Conservation (phyloP, 768 basidiomycete species). For the Mycena olivaceomarginata region DNA sequence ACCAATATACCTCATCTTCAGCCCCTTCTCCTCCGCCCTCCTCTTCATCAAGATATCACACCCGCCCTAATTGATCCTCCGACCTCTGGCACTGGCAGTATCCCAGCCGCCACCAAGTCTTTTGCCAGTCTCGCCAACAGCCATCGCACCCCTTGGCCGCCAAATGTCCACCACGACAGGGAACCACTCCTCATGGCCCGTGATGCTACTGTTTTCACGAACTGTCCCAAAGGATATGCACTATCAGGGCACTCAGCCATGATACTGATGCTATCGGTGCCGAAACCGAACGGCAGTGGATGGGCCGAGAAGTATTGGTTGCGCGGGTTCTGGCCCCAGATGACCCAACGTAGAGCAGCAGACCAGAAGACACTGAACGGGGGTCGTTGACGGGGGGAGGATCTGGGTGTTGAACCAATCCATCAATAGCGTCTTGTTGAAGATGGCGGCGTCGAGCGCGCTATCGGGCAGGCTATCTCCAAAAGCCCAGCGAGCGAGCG, state of each 20-base stretch:
- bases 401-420: conserved; percentile 33
- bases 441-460: conserved; percentile 23
- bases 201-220: conserved; percentile 30
- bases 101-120: conserved; percentile 28
- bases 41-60: conserved; percentile 36
- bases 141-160: conserved; percentile 32
- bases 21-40: conserved; percentile 31
- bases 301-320: conserved; percentile 25
- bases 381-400: conserved; percentile 28
- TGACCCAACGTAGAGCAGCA: conserved; percentile 25
- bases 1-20: conserved; percentile 27
- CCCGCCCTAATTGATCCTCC: conserved; percentile 28
- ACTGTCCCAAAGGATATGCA: conserved; percentile 27
- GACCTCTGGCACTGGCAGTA: conserved; percentile 29
- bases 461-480: conserved; percentile 25
- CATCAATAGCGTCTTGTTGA: conserved; percentile 29
- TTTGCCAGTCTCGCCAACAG: conserved; percentile 32
- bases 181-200: conserved; percentile 31
- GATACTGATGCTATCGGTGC: conserved; percentile 18
- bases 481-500: conserved; percentile 29
- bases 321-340: conserved; percentile 23
- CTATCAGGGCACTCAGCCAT: conserved; percentile 33
- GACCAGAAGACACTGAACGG: conserved; percentile 24
- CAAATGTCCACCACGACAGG: conserved; percentile 31
- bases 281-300: conserved; percentile 24